Base-by-base conservation (phyloP, 163 green algal genomes). In the Trebouxia gelatinosa region DNA sequence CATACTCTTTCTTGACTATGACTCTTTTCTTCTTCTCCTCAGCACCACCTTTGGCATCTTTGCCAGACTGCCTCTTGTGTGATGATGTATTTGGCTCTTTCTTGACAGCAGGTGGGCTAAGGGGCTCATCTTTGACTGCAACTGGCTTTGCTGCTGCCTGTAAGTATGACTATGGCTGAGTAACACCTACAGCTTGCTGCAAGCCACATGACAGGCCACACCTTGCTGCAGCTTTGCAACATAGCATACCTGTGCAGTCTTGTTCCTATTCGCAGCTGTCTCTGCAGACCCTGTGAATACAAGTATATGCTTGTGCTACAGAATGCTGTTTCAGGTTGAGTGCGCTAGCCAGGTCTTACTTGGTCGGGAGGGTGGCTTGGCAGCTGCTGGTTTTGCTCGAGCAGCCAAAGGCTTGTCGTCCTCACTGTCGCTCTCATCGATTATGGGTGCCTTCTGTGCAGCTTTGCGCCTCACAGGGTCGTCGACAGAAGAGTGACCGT, bases 1-100 rank as follows among this genome's bases (percentile, higher is more conserved):
- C 88, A 62, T 81, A 93, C 78, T 88, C 87, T 70, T 90, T 93
- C 75, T 88, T 90, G 34, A 88, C 83, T 16, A 70, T 48, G 3
- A 54, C 66, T 77, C 58, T 75, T 48, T 75, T 72, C 64, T 75
- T 57, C 68, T 39, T 76, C 40, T 35, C 40, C 68, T 61, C 32
- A n/a, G n/a, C n/a, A n/a, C n/a, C 68, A 37, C 21, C 39, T 75
- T 75, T 0, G 32, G 26, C n/a, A 28, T 1, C 62, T 64, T 80
- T 68, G 23, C n/a, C n/a, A n/a, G n/a, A 39, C 74, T 31, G 58
- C 58, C 48, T 26, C 37, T 38, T 67, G 72, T 32, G 39, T 40
- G 46, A 19, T 39, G 29, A 65, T 29, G 29, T 19, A 4, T 64
- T 29, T 35, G 40, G 43, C 68, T 57, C 43, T 40, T 17, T 39